Conservation (phyloP, 1,284 basidiomycete species). For the Cerioporus squamosus region DNA sequence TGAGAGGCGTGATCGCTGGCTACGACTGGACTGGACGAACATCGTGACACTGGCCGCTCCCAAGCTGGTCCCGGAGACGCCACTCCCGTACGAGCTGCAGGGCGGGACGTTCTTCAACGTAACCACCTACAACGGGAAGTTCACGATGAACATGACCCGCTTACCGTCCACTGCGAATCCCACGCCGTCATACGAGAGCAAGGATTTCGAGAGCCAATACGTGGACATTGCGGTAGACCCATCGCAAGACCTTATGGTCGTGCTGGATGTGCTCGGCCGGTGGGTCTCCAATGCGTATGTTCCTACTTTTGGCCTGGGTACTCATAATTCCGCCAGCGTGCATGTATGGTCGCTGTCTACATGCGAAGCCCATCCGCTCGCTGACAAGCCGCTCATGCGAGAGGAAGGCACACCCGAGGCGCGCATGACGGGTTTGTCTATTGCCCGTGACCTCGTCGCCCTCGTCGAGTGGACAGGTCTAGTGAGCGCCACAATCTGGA, state of each 20-base stretch:
- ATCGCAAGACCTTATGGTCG: slow-evolving; percentile 57
- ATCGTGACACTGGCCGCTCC: slow-evolving; percentile 3
- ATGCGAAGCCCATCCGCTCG: slow-evolving; percentile 44
- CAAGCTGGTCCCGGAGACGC: slow-evolving; percentile 41
- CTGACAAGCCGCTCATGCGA: slow-evolving; percentile 25
- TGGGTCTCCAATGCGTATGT: not conserved
- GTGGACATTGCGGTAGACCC: slow-evolving; percentile 67
- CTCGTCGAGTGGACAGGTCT: slow-evolving; percentile 44
- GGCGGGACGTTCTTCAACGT: slow-evolving; percentile 55
- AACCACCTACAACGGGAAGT: not conserved
- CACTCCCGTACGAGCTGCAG: slow-evolving; percentile 60
- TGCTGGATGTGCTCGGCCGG: slow-evolving; percentile 42
- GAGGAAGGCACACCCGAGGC: slow-evolving; percentile 37
- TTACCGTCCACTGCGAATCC: not conserved
- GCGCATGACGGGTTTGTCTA: slow-evolving; percentile 45
- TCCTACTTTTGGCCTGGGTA: not conserved
- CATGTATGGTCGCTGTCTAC: slow-evolving; percentile 47
- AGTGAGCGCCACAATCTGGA: slow-evolving; percentile 53
- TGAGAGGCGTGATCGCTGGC: slow-evolving; percentile 46
- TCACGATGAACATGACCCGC: slow-evolving; percentile 5
- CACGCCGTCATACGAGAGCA: not conserved
- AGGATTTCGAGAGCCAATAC: slow-evolving; percentile 40
- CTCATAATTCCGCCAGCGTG: slow-evolving; percentile 1
- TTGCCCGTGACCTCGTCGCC: slow-evolving; percentile 55
- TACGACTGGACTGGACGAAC: slow-evolving; percentile 40